Evolutionary conservation across 164 flowering plant species (phyloP), one percentile per base, ranked within the genome.

Genomic region (Magnolia sinica): DNA sequence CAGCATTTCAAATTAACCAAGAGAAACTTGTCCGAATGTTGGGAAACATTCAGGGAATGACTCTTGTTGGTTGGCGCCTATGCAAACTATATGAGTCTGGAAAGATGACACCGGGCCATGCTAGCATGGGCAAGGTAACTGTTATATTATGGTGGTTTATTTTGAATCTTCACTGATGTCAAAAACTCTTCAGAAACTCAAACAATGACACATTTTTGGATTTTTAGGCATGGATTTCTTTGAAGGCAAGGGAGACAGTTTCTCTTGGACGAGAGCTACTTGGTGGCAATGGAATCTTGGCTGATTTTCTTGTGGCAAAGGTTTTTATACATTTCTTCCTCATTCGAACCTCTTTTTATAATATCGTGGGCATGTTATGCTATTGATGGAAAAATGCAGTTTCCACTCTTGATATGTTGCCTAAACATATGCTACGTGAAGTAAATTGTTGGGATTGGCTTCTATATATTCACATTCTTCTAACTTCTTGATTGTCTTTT

Each of bases 271-370:
- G 98, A 63, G 99, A 96, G 81, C 80, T 96, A 79, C 97, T 96
- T 50, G 99, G 98, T 78, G 99, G 99, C 73, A 96, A 96, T 82
- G 99, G 99, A 74, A 90, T 96, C 78, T 82, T 92, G 83, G 81
- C 91, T 37, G 97, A 96, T 77, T 96, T 94, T 84, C 88, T 89
- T 23, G 97, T 94, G 80, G 99, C 93, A 69, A 96, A 94, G 97
- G 98, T 96, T 50, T 78, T 70, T 68, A 10, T 22, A 37, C 19
- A 20, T 31, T 24, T 27, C n/a, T 29, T 8, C 71, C 50, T 27
- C 18, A 31, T 68, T 27, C 71, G 22, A 65, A 65, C 13, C 24
- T 65, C 68, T 65, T 23, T 65, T 27, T 68, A 8, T 18, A 4
- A 68, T 14, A 24, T 29, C 14, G n/a, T 31, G n/a, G 24, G 27